Evolutionary conservation across 2,329 filamentous ascomycete species (phyloP), one percentile per base, ranked within the genome.

Genomic region (Lecanicillium sp.): DNA sequence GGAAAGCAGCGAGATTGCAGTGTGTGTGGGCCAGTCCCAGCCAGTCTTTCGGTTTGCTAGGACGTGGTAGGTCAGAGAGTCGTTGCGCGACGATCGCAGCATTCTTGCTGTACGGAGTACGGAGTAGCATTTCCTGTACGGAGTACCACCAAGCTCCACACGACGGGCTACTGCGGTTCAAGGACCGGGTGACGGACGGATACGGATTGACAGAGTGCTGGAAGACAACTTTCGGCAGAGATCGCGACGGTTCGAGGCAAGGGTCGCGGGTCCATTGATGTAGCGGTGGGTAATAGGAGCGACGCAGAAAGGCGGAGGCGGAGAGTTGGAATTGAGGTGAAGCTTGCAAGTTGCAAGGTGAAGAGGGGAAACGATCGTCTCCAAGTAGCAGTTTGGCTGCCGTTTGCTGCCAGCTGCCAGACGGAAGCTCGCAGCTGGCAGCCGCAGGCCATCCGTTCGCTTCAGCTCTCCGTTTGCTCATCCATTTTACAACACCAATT

Each of bases 21-120:
- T 49, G 48, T 50, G 48, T 5, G 48, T 50, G 48, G 48, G 42
- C 43, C 48, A 49, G 47, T n/a, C n/a, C n/a, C n/a, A 44, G 46
- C 29, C 38, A 24, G 33, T 21, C 20, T 35, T 47, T 33, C 27
- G 21, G 35, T 39, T 26, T 32, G 35, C 44, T n/a, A n/a, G 24
- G 15, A 29, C 32, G 19, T 45, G 43, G 44, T 47, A 39, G 44
- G 44, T 37, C 26, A 21, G 26, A 39, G 27, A 26, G 26, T 33
- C 36, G 20, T 47, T 20, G 15, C 29, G 27, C 15, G 44, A 27
- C 36, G 44, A 47, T 47, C 29, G 36, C 44, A 40, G n/a, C 21
- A n/a, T 35, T 20, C 32, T 36, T 10, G 20, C 21, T 36, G 21
- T 5, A 21, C 23, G 15, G 21, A 27, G 35, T 14, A n/a, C n/a